Evolutionary conservation across 2,329 filamentous ascomycete species (phyloP).

Genomic region (Colletotrichum sp.): DNA sequence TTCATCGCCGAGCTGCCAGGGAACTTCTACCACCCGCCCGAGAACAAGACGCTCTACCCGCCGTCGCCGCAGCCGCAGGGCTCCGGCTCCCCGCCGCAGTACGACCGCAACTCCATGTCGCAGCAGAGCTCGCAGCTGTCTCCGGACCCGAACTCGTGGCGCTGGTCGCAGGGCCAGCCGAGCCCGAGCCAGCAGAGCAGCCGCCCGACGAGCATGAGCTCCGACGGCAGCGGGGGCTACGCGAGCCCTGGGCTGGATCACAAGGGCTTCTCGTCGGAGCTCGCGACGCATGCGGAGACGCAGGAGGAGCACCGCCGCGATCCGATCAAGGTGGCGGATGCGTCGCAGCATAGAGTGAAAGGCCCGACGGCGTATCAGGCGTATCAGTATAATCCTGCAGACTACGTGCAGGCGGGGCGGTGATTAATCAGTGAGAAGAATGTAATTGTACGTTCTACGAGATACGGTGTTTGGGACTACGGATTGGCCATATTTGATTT

Average conservation of each 20-base stretch:
- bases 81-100: slow-evolving; percentile 19
- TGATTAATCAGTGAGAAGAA: not conserved
- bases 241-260: slow-evolving; percentile 45
- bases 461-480: not conserved
- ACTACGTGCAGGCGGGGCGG: slow-evolving; percentile 34
- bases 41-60: slow-evolving; percentile 32
- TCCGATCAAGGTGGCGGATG: not conserved
- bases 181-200: slow-evolving; percentile 32
- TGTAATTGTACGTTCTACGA: not conserved
- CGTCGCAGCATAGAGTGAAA: slow-evolving; percentile 12
- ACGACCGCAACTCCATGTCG: slow-evolving; percentile 27
- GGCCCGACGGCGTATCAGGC: slow-evolving; percentile 15
- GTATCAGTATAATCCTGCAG: slow-evolving; percentile 44
- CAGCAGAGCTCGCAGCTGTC: slow-evolving; percentile 22
- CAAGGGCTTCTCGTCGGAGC: slow-evolving; percentile 46
- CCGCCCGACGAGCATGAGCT: slow-evolving; percentile 41
- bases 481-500: not conserved
- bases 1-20: slow-evolving; percentile 50
- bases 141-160: slow-evolving; percentile 35
- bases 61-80: slow-evolving; percentile 25
- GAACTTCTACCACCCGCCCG: slow-evolving; percentile 50
- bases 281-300: slow-evolving; percentile 54
- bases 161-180: slow-evolving; percentile 46
- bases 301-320: slow-evolving; percentile 44
- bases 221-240: slow-evolving; percentile 32